Percentiles rank a stretch among this genome's conserved stretches.
Conservation (phyloP, 805 yeast genomes). For the Suhomyces sp. region DNA sequence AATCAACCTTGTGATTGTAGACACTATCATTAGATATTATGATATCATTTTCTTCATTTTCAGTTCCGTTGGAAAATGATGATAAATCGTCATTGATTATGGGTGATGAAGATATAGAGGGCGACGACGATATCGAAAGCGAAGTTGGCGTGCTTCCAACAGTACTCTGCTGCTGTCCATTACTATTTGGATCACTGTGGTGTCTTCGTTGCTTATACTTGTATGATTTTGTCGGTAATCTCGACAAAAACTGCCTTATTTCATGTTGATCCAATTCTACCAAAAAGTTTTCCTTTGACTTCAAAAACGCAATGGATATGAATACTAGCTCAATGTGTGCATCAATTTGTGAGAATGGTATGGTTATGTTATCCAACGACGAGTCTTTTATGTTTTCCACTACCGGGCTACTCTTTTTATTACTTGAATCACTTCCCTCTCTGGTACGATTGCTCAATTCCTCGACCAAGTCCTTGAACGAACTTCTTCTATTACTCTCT, state of each 20-base stretch:
- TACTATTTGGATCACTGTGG: neutral
- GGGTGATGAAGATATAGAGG: slow-evolving; percentile 11
- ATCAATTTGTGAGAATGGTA: slow-evolving; percentile 62
- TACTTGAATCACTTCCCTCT: neutral
- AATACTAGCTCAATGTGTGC: slow-evolving; percentile 77
- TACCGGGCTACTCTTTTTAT: neutral
- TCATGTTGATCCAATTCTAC: slow-evolving; percentile 90
- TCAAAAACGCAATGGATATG: slow-evolving; percentile 72
- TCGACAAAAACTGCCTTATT: slow-evolving; percentile 71
- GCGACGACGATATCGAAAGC: slow-evolving; percentile 11
- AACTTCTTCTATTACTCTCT: slow-evolving; percentile 15
- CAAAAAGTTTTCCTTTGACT: slow-evolving; percentile 72
- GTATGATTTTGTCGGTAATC: slow-evolving; percentile 48
- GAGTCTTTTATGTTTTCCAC: slow-evolving; percentile 1
- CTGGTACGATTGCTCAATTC: slow-evolving; percentile 21
- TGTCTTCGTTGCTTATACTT: slow-evolving; percentile 32
- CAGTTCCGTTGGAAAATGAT: slow-evolving; percentile 1
- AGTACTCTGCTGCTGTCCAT: neutral
- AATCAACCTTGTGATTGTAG: slow-evolving; percentile 48
- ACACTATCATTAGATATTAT: slow-evolving; percentile 34
- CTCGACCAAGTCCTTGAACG: slow-evolving; percentile 31
- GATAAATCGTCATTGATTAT: slow-evolving; percentile 2
- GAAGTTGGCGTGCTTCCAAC: slow-evolving; percentile 3
- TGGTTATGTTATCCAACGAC: slow-evolving; percentile 4
- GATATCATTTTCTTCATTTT: slow-evolving; percentile 5